Percentiles rank a stretch among this genome's conserved stretches.
Evolutionary conservation across 495 filamentous ascomycete genomes (phyloP).

Genomic region (Daldinia bambusicola): DNA sequence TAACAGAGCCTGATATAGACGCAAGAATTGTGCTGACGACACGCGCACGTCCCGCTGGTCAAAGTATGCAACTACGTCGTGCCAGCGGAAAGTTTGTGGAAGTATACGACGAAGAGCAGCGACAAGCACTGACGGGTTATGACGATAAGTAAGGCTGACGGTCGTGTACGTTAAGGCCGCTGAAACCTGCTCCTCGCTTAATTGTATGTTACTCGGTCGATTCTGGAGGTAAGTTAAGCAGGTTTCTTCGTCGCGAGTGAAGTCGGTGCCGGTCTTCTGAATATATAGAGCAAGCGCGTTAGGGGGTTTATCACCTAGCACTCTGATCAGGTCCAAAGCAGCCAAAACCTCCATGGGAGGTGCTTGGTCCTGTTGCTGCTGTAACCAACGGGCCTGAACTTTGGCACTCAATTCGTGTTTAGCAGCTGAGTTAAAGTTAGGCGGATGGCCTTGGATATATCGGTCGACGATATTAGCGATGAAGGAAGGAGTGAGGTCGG

Average conservation of each 20-base stretch:
- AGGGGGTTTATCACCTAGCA: slow-evolving; percentile 67
- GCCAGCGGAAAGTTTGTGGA: slow-evolving; percentile 77
- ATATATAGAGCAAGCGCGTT: slow-evolving; percentile 80
- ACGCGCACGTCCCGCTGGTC: slow-evolving; percentile 83
- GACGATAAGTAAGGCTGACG: slow-evolving; percentile 77
- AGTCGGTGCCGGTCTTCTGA: slow-evolving; percentile 74
- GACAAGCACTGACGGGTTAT: slow-evolving; percentile 79
- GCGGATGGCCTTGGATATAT: slow-evolving; percentile 82
- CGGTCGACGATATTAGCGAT: slow-evolving; percentile 82
- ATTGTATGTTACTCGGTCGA: slow-evolving; percentile 70
- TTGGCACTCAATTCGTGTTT: slow-evolving; percentile 74
- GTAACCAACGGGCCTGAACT: slow-evolving; percentile 70
- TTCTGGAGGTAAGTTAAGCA: slow-evolving; percentile 67
- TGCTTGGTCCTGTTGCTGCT: slow-evolving; percentile 63
- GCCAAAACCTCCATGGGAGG: slow-evolving; percentile 78
- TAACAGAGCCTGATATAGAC: slow-evolving; percentile 78
- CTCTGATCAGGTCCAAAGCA: slow-evolving; percentile 75
- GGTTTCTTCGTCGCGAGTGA: slow-evolving; percentile 61
- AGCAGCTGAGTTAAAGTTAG: slow-evolving; percentile 79
- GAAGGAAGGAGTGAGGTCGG: slow-evolving; percentile 70
- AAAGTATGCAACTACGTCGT: slow-evolving; percentile 80
- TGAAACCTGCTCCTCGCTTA: slow-evolving; percentile 84
- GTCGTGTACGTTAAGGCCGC: slow-evolving; percentile 78
- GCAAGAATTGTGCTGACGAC: slow-evolving; percentile 79
- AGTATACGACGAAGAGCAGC: slow-evolving; percentile 59